These are phyloP conservation scores for Rubroboletus satanas DNA, from an alignment of 768 basidiomycete genomes.

Conservation along the genomic window DNA sequence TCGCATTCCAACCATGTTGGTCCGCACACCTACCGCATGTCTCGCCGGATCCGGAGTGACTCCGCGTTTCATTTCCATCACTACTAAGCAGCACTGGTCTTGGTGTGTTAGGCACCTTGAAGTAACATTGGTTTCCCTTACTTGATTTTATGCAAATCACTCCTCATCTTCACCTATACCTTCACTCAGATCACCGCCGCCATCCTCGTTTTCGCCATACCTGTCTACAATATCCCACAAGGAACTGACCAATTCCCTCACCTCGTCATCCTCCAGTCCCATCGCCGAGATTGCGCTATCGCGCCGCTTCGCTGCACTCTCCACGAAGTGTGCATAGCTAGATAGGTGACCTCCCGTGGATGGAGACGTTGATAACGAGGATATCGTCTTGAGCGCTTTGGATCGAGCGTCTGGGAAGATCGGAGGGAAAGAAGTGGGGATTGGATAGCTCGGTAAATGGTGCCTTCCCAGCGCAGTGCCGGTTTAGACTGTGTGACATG, in stretches of 20 bases:
- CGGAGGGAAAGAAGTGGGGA: conserved; percentile 57
- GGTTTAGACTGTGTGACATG: conserved; percentile 2
- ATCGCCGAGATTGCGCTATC: conserved; percentile 31
- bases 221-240: conserved; percentile 58
- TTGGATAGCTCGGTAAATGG: conserved; percentile 50
- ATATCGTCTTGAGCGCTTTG: conserved; percentile 30
- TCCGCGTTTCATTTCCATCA: background rate
- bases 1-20: background rate
- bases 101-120: background rate
- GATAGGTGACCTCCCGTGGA: conserved; percentile 42
- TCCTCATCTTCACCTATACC: conserved; percentile 22
- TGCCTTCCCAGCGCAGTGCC: conserved; percentile 32
- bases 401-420: conserved; percentile 33
- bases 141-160: background rate
- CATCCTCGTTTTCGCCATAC: conserved; percentile 29
- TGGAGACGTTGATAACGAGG: conserved; percentile 44
- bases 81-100: background rate
- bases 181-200: conserved; percentile 19
- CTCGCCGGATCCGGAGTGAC: background rate
- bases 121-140: background rate
- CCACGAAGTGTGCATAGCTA: conserved; percentile 50
- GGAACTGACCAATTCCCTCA: conserved; percentile 52
- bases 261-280: conserved; percentile 52
- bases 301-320: conserved; percentile 40
- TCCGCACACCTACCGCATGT: background rate